These are phyloP conservation scores for Chamaenerion angustifolium DNA, from an alignment of 345 rosid species.

Conservation along the genomic window DNA sequence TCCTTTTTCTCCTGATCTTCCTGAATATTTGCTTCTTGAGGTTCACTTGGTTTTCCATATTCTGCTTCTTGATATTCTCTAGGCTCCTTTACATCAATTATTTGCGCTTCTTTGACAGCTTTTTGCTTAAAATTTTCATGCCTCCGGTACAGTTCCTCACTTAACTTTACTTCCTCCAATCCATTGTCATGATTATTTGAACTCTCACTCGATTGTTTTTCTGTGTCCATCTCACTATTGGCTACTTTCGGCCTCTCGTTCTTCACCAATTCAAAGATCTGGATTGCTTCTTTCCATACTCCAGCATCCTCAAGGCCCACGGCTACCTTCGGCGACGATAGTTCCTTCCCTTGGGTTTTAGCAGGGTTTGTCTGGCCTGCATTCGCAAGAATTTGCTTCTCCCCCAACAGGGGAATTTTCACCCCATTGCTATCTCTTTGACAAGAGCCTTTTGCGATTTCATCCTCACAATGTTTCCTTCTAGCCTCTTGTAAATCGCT, in stretches of 20 bases:
- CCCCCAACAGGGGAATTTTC: conserved; percentile 15
- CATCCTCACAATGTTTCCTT: conserved; percentile 19
- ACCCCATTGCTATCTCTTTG: conserved; percentile 17
- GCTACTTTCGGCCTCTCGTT: conserved; percentile 31
- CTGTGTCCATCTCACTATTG: conserved; percentile 25
- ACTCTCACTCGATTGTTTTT: conserved; percentile 14
- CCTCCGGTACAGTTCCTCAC: conserved; percentile 17
- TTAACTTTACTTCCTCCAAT: conserved; percentile 24
- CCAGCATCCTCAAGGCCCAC: conserved; percentile 31
- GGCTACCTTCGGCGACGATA: conserved; percentile 26
- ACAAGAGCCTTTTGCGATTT: conserved; percentile 6
- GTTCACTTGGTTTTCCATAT: conserved; percentile 17
- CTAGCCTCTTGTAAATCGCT: conserved; percentile 21
- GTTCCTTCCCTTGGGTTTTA: conserved; percentile 28
- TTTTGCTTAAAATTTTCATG: conserved; percentile 14
- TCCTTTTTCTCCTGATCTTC: conserved; percentile 18
- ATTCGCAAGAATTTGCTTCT: conserved; percentile 11
- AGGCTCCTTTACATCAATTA: conserved; percentile 6
- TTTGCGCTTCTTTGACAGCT: conserved; percentile 13
- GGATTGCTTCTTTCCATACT: conserved; percentile 67
- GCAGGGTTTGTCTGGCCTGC: conserved; percentile 10
- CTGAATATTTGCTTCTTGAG: conserved; percentile 21
- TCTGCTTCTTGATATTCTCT: no score
- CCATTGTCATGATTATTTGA: conserved; percentile 18
- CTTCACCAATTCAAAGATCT: conserved; percentile 55